phyloP scores from a whole-genome alignment of 192 early-diverging fungal genomes.

The Thoreauomyces humboldtii region DNA sequence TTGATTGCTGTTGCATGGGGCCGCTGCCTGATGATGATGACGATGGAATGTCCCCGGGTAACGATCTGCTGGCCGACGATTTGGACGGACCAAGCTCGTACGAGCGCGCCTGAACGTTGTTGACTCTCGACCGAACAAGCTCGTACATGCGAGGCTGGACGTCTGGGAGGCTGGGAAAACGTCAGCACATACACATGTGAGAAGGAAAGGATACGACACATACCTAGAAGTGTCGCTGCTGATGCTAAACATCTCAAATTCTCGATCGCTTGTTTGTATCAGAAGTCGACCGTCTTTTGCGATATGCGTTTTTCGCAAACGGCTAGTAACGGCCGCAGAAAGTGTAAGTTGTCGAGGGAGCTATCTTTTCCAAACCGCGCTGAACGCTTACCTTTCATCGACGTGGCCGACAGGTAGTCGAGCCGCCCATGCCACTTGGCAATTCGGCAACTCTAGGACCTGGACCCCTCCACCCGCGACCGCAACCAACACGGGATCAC shows the following conservation, averaged over 20 bases:
- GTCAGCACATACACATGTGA: too few species aligned
- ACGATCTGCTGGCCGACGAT: too few species aligned
- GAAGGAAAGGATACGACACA: too few species aligned
- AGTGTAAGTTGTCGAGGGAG: neutral
- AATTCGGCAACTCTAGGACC: conserved; percentile 23
- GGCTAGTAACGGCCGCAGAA: neutral
- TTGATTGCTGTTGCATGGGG: too few species aligned
- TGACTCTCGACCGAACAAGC: too few species aligned
- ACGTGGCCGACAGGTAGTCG: neutral
- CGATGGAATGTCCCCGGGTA: too few species aligned
- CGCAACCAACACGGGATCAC: conserved; percentile 22
- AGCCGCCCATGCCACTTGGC: conserved; percentile 15
- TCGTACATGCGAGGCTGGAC: conserved; percentile 13
- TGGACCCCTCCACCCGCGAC: conserved; percentile 12
- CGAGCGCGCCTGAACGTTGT: too few species aligned
- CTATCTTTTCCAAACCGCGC: neutral
- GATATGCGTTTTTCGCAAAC: neutral
- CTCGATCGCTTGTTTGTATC: conserved; percentile 2
- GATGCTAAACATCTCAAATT: conserved; percentile 16
- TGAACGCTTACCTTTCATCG: conserved; percentile 1
- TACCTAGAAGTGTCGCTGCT: neutral
- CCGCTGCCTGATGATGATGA: too few species aligned
- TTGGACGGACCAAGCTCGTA: too few species aligned
- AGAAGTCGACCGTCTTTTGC: conserved; percentile 14
- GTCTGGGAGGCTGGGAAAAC: conserved; percentile 18